Evolutionary conservation across 192 early-diverging fungal genomes (phyloP), one percentile per base, ranked within the genome.

Genomic region (Pilobolus umbonatus): DNA sequence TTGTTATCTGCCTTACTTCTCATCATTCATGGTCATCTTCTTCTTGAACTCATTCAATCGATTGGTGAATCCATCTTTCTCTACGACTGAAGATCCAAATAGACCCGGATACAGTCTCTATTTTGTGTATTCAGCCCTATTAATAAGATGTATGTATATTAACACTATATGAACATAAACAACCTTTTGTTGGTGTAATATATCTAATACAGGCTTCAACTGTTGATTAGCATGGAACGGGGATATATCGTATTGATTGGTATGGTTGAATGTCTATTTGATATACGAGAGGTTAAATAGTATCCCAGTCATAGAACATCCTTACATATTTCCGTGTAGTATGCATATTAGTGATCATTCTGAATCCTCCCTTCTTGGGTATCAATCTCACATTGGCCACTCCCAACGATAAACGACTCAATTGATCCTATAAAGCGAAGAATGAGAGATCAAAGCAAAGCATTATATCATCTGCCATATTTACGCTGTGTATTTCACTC

Each of bases 361-460:
- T 3, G n/a, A 40, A 40, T 12, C 38, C 38, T 7, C 2, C n/a
- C 3, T n/a, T n/a, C 11, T 40, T 40, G 3, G 38, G 38, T 40
- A 40, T 3, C 11, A 40, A 40, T 11, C 38, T 10, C 11, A 40
- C 11, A 15, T 12, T 40, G 3, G 38, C 38, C 3, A 2, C 11
- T 40, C 38, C 38, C n/a, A 40, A 8, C n/a, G 3, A 15, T 40
- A 40, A 3, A 12, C n/a, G 3, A 15, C 3, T 3, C 11, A 40
- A 11, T 8, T 3, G 2, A 40, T 40, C 3, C 38, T 40, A 40
- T 15, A n/a, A 40, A 40, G n/a, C 11, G n/a, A 40, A 40, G n/a
- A 40, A 15, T 55, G 31, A 39, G 21, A 28, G 5, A 40, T 38
- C 53, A 59, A n/a, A n/a, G n/a, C n/a, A n/a, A n/a, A n/a, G n/a